Conservation (phyloP, 345 rosid species). For the Boechera stricta region DNA sequence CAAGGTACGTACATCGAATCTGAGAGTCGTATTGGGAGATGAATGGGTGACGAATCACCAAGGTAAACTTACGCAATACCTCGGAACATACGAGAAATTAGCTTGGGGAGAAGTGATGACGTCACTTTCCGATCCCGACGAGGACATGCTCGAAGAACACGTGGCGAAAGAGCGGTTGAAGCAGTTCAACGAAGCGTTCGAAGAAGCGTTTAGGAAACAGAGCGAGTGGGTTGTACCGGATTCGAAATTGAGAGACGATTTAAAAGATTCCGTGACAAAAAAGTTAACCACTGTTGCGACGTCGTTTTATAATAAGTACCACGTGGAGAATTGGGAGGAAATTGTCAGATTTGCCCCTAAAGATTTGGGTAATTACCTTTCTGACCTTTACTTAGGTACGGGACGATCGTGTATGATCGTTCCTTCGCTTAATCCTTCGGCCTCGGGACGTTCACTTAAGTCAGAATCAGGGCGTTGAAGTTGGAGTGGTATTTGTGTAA, state of each 20-base stretch:
- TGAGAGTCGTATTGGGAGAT: slow-evolving; percentile 60
- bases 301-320: slow-evolving; percentile 49
- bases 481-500: slow-evolving; percentile 15
- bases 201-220: slow-evolving; percentile 64
- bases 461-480: slow-evolving; percentile 28
- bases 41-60: slow-evolving; percentile 70
- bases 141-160: slow-evolving; percentile 29
- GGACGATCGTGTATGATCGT: slow-evolving; percentile 30
- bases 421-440: slow-evolving; percentile 14
- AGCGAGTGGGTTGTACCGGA: slow-evolving; percentile 65
- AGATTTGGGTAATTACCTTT: slow-evolving; percentile 61
- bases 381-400: slow-evolving; percentile 50
- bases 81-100: slow-evolving; percentile 63
- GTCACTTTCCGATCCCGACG: slow-evolving; percentile 49
- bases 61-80: slow-evolving; percentile 59
- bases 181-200: slow-evolving; percentile 62
- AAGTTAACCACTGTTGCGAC: slow-evolving; percentile 50
- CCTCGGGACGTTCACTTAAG: neutral
- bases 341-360: slow-evolving; percentile 67
- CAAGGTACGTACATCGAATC: slow-evolving; percentile 64
- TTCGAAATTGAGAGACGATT: slow-evolving; percentile 57
- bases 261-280: slow-evolving; percentile 54
- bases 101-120: slow-evolving; percentile 68
- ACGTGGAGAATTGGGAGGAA: slow-evolving; percentile 37
- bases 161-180: slow-evolving; percentile 51